These are phyloP conservation scores for Sextonia rubra DNA, from an alignment of 164 flowering plant species.

Conservation along the genomic window DNA sequence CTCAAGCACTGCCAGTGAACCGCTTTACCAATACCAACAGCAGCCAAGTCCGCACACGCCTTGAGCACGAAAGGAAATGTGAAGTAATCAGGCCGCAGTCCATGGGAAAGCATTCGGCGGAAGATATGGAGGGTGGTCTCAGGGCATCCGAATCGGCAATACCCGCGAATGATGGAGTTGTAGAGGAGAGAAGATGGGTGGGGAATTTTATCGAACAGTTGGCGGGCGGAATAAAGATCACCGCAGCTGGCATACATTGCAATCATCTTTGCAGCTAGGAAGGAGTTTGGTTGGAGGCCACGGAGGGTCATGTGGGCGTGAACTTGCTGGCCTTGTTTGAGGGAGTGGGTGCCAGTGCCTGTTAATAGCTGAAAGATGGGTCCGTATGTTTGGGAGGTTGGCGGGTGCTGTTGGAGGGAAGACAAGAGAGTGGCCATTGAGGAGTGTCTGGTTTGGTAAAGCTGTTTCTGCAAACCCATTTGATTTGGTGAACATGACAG, in stretches of 20 bases:
- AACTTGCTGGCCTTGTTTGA: constrained; percentile 40
- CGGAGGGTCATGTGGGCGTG: constrained; percentile 45
- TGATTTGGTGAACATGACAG: too few relatives aligned
- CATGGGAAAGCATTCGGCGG: constrained; percentile 24
- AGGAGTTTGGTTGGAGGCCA: constrained; percentile 34
- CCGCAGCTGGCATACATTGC: constrained; percentile 60
- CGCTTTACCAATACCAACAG: constrained; percentile 27
- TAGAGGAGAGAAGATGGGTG: constrained; percentile 29
- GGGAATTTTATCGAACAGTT: constrained; percentile 18
- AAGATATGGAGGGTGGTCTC: constrained; percentile 16
- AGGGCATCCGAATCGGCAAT: constrained; percentile 19
- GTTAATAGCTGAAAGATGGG: constrained; percentile 34
- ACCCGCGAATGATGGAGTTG: constrained; percentile 49
- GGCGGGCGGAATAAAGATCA: constrained; percentile 28
- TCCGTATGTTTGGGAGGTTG: constrained; percentile 22
- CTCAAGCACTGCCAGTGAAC: constrained; percentile 38
- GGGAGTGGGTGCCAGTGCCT: constrained; percentile 11
- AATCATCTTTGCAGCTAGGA: constrained; percentile 45
- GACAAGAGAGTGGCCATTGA: constrained; percentile 14
- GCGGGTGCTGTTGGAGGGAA: constrained; percentile 12
- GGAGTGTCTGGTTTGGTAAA: too few relatives aligned
- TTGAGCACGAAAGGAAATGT: constrained; percentile 55
- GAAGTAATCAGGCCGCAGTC: constrained; percentile 35
- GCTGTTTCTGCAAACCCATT: too few relatives aligned
- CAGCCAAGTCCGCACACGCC: constrained; percentile 29